phyloP scores from a whole-genome alignment of 2,329 filamentous ascomycete species.

The Aspergillus jensenii region DNA sequence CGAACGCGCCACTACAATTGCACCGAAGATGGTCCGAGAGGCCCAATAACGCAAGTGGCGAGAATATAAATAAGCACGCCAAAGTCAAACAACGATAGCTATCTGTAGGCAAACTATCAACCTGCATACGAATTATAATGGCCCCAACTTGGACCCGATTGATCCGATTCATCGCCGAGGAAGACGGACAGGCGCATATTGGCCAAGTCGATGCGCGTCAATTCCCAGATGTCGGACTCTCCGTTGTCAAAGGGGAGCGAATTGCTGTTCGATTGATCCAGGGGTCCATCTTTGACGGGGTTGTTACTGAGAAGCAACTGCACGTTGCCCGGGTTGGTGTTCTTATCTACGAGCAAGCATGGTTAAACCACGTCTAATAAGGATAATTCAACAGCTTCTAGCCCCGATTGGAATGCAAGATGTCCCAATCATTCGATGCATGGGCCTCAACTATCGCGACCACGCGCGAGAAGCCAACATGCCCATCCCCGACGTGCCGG shows the following conservation, averaged over 20 bases:
- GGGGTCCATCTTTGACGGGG: not conserved
- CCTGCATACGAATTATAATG: not conserved
- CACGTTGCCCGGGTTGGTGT: not conserved
- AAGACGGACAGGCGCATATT: not conserved
- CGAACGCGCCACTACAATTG: too few species aligned
- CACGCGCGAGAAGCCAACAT: slow-evolving; percentile 42
- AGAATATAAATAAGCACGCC: too few species aligned
- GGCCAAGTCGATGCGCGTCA: not conserved
- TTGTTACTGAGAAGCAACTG: not conserved
- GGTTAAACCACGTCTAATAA: too few species aligned
- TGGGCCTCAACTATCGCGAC: slow-evolving; percentile 49
- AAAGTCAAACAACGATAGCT: too few species aligned
- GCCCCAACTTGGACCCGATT: not conserved
- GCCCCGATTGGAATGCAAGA: not conserved
- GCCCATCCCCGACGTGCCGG: slow-evolving; percentile 34
- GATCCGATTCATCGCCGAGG: not conserved
- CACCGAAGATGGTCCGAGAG: too few species aligned
- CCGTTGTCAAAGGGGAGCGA: not conserved
- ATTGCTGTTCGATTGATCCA: not conserved
- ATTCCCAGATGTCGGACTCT: not conserved
- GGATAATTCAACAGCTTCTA: not conserved
- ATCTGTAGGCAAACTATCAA: too few species aligned
- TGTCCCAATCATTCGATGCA: slow-evolving; percentile 38
- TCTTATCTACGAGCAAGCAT: too few species aligned
- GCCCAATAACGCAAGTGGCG: too few species aligned